A percentile compares a stretch with the other conserved stretches of the same genome.
phyloP scores from a whole-genome alignment of 1,284 basidiomycete genomes.

The Mycosarcoma maydis region DNA sequence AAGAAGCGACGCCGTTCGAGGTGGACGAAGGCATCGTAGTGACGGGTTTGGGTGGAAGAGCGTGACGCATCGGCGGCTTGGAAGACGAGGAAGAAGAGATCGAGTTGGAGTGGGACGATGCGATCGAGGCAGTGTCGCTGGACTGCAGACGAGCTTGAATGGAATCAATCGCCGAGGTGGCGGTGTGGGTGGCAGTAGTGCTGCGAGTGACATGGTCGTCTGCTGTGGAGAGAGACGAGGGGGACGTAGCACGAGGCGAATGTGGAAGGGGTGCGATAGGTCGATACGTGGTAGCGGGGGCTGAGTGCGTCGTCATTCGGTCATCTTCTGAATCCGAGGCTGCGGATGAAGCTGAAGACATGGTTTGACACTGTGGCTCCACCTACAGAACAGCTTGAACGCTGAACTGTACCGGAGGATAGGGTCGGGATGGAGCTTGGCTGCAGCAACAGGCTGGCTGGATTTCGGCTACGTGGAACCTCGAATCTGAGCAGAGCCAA shows the following conservation, averaged over 20 bases:
- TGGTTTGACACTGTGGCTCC: no score
- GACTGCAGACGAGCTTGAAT: conserved; percentile 14
- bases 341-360: conserved; percentile 45
- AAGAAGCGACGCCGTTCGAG: conserved; percentile 4
- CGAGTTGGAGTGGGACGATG: conserved; percentile 10
- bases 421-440: no score
- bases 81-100: conserved; percentile 10
- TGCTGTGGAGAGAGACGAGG: conserved; percentile 21
- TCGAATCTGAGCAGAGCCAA: no score
- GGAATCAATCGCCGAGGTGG: background rate
- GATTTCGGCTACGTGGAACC: no score
- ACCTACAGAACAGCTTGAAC: no score
- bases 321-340: conserved; percentile 43
- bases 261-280: conserved; percentile 47
- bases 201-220: conserved; percentile 2
- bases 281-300: conserved; percentile 48
- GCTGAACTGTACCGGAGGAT: no score
- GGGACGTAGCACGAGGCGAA: conserved; percentile 33
- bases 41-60: conserved; percentile 55
- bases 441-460: no score
- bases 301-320: conserved; percentile 45
- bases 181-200: background rate
- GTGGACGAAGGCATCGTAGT: conserved; percentile 23
- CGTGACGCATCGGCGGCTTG: conserved; percentile 45
- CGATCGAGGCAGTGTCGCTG: conserved; percentile 12